A percentile compares a stretch with the other conserved stretches of the same genome.
These are phyloP conservation scores for Eutrema yunnanense DNA, from an alignment of 345 rosid species.

Conservation along the genomic window DNA sequence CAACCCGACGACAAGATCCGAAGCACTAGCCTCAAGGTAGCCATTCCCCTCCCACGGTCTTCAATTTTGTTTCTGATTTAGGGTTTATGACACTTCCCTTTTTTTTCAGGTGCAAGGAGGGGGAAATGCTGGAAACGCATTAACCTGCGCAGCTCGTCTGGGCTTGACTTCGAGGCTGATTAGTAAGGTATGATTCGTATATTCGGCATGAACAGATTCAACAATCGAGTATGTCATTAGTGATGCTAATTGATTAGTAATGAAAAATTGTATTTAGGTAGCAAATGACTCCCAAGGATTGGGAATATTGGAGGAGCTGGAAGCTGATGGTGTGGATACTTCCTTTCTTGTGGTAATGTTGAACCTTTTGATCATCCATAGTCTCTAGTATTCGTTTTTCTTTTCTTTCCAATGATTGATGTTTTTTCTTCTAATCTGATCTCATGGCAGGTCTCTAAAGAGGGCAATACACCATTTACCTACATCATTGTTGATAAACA, in stretches of 20 bases:
- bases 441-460: constrained; percentile 55
- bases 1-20: constrained; percentile 88
- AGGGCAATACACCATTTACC: constrained; percentile 79
- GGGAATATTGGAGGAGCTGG: constrained; percentile 46
- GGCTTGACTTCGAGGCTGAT: constrained; percentile 57
- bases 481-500: constrained; percentile 74
- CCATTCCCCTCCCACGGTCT: background rate
- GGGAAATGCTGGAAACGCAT: constrained; percentile 66
- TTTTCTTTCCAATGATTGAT: background rate
- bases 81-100: background rate
- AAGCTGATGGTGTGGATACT: constrained; percentile 57
- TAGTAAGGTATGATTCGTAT: constrained; percentile 38
- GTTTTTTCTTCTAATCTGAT: background rate
- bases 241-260: background rate
- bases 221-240: background rate
- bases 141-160: constrained; percentile 57
- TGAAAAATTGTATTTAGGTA: constrained; percentile 26
- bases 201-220: background rate
- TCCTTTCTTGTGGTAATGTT: constrained; percentile 51
- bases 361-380: background rate
- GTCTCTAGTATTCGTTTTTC: background rate
- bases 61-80: background rate
- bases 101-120: constrained; percentile 59
- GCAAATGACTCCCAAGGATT: constrained; percentile 56
- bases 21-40: constrained; percentile 65